Conservation (phyloP, 495 filamentous ascomycete genomes). For the Sordaria brevicollis region DNA sequence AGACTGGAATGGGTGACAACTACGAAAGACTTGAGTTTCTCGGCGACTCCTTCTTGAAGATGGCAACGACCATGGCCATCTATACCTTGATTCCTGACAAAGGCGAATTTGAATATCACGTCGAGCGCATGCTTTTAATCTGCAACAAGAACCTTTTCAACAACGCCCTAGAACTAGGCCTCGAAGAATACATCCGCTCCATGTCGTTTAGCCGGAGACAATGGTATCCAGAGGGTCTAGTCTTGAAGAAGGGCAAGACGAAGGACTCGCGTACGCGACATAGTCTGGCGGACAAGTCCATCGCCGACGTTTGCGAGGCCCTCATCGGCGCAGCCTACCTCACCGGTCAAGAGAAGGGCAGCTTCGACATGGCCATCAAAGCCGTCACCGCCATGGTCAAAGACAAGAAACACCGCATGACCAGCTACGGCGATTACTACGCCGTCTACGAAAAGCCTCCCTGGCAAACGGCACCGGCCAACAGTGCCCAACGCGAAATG, state of each 20-base stretch:
- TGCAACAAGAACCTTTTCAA: slow-evolving; percentile 89
- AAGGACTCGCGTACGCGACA: slow-evolving; percentile 41
- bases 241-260: slow-evolving; percentile 39
- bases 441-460: slow-evolving; percentile 56
- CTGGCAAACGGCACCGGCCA: slow-evolving; percentile 54
- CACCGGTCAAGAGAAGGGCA: slow-evolving; percentile 32
- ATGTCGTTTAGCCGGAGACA: slow-evolving; percentile 65
- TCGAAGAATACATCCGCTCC: slow-evolving; percentile 74
- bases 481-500: slow-evolving; percentile 56
- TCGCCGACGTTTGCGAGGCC: slow-evolving; percentile 96
- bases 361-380: slow-evolving; percentile 71
- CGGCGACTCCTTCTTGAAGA: slow-evolving; percentile 90
- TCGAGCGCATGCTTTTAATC: slow-evolving; percentile 79
- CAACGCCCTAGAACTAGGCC: slow-evolving; percentile 52
- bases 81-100: slow-evolving; percentile 66
- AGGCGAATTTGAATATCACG: slow-evolving; percentile 81
- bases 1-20: slow-evolving; percentile 88
- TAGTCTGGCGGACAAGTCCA: slow-evolving; percentile 72
- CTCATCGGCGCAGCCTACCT: slow-evolving; percentile 84
- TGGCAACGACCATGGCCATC: slow-evolving; percentile 82
- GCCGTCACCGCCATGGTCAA: slow-evolving; percentile 72
- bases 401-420: slow-evolving; percentile 55
- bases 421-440: slow-evolving; percentile 61
- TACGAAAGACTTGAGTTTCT: slow-evolving; percentile 94
- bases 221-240: slow-evolving; percentile 77